Evolutionary conservation across 2,329 filamentous ascomycete genomes (phyloP).

Genomic region (Colletotrichum brevisporum): DNA sequence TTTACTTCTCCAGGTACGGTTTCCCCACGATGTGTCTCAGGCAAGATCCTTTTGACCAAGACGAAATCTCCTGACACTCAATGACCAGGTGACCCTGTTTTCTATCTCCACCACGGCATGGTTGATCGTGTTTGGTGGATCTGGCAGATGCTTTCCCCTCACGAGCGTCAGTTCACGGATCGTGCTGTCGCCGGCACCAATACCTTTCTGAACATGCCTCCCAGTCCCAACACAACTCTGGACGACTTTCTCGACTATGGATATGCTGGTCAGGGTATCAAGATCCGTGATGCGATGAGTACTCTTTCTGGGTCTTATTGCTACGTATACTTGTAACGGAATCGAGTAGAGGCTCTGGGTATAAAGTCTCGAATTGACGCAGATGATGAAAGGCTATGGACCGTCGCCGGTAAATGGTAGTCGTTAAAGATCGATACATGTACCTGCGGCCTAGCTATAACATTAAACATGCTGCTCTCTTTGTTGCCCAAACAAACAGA

Average conservation of each 20-base stretch:
- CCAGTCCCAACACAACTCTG: constrained; percentile 33
- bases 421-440: too few relatives aligned
- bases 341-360: too few relatives aligned
- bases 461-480: too few relatives aligned
- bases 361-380: too few relatives aligned
- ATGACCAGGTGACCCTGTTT: too few relatives aligned
- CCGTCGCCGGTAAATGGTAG: too few relatives aligned
- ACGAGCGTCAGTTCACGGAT: constrained; percentile 43
- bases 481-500: too few relatives aligned
- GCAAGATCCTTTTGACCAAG: too few relatives aligned
- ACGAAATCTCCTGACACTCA: too few relatives aligned
- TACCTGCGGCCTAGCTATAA: too few relatives aligned
- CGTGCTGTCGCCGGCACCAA: constrained; percentile 43
- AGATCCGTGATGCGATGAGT: constrained; percentile 47
- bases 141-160: constrained; percentile 43
- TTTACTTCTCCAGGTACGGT: constrained; percentile 54
- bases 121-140: constrained; percentile 45
- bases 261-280: constrained; percentile 39
- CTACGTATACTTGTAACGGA: constrained; percentile 44
- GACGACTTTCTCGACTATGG: constrained; percentile 40
- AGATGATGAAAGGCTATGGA: too few relatives aligned
- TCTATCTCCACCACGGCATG: constrained; percentile 47
- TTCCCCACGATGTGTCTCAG: constrained; percentile 46
- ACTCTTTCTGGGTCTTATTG: constrained; percentile 48
- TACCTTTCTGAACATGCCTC: constrained; percentile 24